Base-by-base conservation (phyloP, 2,329 filamentous ascomycete genomes). In the Neonectria hederae region DNA sequence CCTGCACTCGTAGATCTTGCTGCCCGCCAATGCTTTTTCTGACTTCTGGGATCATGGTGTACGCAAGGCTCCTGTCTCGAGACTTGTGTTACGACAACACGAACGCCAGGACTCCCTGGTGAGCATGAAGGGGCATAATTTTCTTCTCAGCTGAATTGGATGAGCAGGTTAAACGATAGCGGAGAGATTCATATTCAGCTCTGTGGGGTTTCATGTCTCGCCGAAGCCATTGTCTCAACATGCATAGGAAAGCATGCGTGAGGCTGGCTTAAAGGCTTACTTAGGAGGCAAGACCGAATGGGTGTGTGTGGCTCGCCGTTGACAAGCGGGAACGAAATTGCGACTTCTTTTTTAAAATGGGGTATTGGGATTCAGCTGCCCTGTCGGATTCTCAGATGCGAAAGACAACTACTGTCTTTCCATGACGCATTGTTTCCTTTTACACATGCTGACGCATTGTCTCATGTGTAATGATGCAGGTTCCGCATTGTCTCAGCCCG, bases 221-320 rank as follows among this genome's bases (percentile, higher is more conserved):
- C 46, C 54, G 61, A 53, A 46, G 54, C 22, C 59, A 26, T 55
- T 59, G 65, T 69, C 58, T 68, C 67, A 65, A 64, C 35, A 22
- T 51, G n/a, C 21, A 28, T 48, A 19, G 58, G 54, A 30, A 51
- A 61, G 49, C 49, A 54, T 24, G 63, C n/a, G 48, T 51, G 69
- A 68, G 63, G 69, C 67, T 73, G 69, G 62, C 62, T 64, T 14
- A 57, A 66, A 60, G 26, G 17, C 49, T 65, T 57, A 35, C 62
- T 66, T 61, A 40, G 48, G 48, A 32, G 52, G 24, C 56, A 46
- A 46, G 21, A 24, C 38, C 40, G 43, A 28, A 26, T 35, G 30
- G 30, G 19, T 42, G 26, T 42, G 26, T 32, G 43, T 48, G 38
- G 59, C 53, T 65, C 59, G 58, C 59, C 46, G 55, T 57, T 59